Evolutionary conservation across 2,329 filamentous ascomycete genomes (phyloP), one percentile per base, ranked within the genome.

Genomic region (Alternaria solani): DNA sequence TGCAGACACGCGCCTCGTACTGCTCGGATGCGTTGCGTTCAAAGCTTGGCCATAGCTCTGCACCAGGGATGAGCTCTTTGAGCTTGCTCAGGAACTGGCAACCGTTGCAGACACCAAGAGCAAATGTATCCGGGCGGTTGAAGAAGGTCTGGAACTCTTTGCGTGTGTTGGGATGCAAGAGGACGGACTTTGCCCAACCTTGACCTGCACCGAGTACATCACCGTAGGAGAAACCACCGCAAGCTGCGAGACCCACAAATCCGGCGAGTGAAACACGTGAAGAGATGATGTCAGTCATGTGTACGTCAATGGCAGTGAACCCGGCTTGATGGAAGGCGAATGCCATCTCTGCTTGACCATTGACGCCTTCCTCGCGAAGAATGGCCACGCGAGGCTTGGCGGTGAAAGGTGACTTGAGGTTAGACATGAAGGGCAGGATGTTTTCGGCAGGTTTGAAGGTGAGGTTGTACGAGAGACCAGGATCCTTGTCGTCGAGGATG

Each of bases 281-380:
- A 25, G 92, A 88, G 57, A 98, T 89, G 49, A 91, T 85, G 71
- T 98, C 94, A 4, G 91, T 95, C 95, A 99, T 98, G 84, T 97
- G 94, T 1, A 98, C 90, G 74, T 99, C 94, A 47, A 98, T 87
- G 14, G 94, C 88, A 51, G 93, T 90, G 81, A 98, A 98, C 38
- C 94, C 94, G 43, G 95, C 94, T 36, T 89, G 89, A 66, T 91
- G 89, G 85, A 98, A 98, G 49, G 94, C 93, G 74, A 96, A 98
- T 1, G 95, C 95, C 92, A 99, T 96, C 79, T 99, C 95, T n/a
- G 93, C 89, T 72, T 97, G 88, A 42, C 94, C 92, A 81, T 99
- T 98, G 68, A 97, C 92, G 77, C 95, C 95, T 78, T 97, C 93
- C 79, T 98, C 95, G 74, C 95, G 87, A 23, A 99, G 88, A 69